Conservation (phyloP, 2,329 filamentous ascomycete species). For the Colletotrichum incanum region DNA sequence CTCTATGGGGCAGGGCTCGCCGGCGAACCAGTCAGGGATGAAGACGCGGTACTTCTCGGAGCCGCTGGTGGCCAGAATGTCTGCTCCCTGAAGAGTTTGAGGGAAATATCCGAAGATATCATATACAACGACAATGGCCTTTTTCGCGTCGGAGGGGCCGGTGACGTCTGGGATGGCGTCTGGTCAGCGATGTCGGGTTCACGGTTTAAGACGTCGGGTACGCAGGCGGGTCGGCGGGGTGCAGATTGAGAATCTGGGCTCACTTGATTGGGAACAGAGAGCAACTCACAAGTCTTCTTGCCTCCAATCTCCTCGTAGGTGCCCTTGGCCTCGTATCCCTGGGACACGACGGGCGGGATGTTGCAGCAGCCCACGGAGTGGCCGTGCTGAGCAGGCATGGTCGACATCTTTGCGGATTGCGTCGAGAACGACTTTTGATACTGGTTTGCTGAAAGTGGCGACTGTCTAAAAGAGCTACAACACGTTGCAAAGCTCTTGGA, state of each 20-base stretch:
- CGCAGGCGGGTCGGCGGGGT: neutral
- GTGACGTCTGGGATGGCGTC: slow-evolving; percentile 60
- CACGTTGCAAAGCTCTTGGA: slow-evolving; percentile 12
- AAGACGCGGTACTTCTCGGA: slow-evolving; percentile 84
- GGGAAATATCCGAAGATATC: slow-evolving; percentile 82
- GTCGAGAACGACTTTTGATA: slow-evolving; percentile 12
- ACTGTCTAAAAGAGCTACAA: neutral
- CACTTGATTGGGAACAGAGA: neutral
- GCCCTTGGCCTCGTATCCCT: slow-evolving; percentile 70
- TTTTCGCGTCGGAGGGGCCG: slow-evolving; percentile 63
- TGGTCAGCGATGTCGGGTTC: neutral
- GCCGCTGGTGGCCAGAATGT: slow-evolving; percentile 73
- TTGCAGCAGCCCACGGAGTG: slow-evolving; percentile 73
- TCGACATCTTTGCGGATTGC: slow-evolving; percentile 58
- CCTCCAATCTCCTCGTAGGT: slow-evolving; percentile 70
- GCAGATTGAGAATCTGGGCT: neutral
- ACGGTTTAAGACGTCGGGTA: neutral
- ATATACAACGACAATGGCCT: slow-evolving; percentile 74
- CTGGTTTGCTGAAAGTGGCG: neutral
- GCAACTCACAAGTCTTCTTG: slow-evolving; percentile 64
- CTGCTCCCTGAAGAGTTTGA: slow-evolving; percentile 79
- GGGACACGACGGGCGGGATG: slow-evolving; percentile 70
- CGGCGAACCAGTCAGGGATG: slow-evolving; percentile 93
- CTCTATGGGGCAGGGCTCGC: slow-evolving; percentile 73
- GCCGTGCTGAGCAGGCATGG: slow-evolving; percentile 67